Base-by-base conservation (phyloP, 345 rosid genomes). In the Gossypium ekmanianum region DNA sequence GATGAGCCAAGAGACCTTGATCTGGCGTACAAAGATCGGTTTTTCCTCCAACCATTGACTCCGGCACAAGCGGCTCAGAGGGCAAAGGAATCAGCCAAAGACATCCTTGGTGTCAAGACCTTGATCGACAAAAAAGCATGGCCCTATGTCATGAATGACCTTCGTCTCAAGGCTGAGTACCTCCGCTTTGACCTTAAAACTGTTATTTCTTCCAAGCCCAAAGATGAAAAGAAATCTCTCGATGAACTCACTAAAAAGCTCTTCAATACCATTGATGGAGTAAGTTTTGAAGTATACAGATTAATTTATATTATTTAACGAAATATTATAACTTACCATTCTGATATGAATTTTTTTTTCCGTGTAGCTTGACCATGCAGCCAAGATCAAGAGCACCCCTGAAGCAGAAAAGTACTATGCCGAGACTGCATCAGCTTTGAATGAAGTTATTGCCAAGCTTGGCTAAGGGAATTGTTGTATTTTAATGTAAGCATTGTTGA, bases 161-260 rank as follows among this genome's bases (percentile, higher is more conserved):
- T 94, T 64, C 97, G 97, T 48, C 83, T 82, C 61, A 89, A 4
- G 83, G 90, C 98, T 17, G 71, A 45, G 71, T 90, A 90, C 70
- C 98, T 94, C 76, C 98, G 98, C 48, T 94, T 47, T 71, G 98
- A 94, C 57, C 95, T 94, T 78, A 92, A 94, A 84, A 94, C 98
- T 22, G 79, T 94, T 71, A 89, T 94, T 26, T 72, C 90, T 6
- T 61, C 98, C 26, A 92, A 91, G 84, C 50, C 98, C 52, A 92
- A 87, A 75, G 95, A 86, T 0, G 87, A 91, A 88, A 92, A 89
- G 84, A 77, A 92, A 80, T 4, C 77, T 52, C 93, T 94, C 75
- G 81, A 84, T 77, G 91, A 90, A 16, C 94, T 94, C 71, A 86
- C 89, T 0, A 83, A 83, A 8, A 92, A 88, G 80, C 98, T 94